phyloP scores from a whole-genome alignment of 1,284 basidiomycete species.

The Earliella scabrosa region DNA sequence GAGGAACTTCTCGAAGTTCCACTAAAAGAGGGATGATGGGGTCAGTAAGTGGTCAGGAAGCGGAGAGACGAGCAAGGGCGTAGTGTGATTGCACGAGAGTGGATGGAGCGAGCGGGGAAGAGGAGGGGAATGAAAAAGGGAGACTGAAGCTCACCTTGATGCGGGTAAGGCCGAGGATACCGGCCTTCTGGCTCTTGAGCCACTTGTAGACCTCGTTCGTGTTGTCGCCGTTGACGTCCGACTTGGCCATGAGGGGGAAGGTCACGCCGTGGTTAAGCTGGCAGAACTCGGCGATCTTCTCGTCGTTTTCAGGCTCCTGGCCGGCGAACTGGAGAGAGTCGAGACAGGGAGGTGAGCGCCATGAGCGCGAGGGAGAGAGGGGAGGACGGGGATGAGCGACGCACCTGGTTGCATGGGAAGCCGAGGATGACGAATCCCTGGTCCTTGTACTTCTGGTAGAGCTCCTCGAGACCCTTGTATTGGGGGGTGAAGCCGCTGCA shows the following conservation, averaged over 20 bases:
- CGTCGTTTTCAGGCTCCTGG: conserved; percentile 79
- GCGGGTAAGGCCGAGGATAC: conserved; percentile 71
- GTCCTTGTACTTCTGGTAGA: conserved; percentile 87
- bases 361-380: no score
- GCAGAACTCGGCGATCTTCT: conserved; percentile 70
- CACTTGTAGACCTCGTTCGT: conserved; percentile 85
- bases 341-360: not conserved
- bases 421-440: conserved; percentile 81
- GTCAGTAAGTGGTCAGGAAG: no score
- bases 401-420: conserved; percentile 91
- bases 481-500: conserved; percentile 72
- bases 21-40: conserved; percentile 50
- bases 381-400: conserved; percentile 15
- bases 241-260: conserved; percentile 87
- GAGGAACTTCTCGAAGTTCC: conserved; percentile 84
- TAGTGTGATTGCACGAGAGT: not conserved
- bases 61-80: no score
- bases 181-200: conserved; percentile 82
- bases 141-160: conserved; percentile 72
- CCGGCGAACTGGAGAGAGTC: conserved; percentile 59
- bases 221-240: conserved; percentile 88
- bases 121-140: not conserved
- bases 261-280: conserved; percentile 80
- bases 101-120: not conserved
- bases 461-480: conserved; percentile 83